Percentiles rank a stretch among this genome's conserved stretches.
phyloP scores from a whole-genome alignment of 164 flowering plant genomes.

The Protea cynaroides region DNA sequence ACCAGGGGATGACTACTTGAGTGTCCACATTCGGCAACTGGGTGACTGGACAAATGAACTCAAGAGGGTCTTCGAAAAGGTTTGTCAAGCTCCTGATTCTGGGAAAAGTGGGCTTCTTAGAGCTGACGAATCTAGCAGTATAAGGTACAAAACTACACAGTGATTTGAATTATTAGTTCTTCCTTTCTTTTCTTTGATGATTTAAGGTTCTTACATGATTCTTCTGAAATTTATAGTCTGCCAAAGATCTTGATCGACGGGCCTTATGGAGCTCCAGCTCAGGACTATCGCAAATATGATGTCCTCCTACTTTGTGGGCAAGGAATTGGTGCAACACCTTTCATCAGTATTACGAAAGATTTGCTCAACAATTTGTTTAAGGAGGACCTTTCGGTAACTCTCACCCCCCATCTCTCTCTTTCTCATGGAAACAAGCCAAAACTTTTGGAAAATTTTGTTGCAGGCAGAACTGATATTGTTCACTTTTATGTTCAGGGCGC shows the following conservation, averaged over 20 bases:
- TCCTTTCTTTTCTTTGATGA: background rate
- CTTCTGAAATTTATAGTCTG: slow-evolving; percentile 38
- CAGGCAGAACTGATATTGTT: slow-evolving; percentile 14
- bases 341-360: slow-evolving; percentile 91
- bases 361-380: slow-evolving; percentile 77
- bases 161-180: background rate
- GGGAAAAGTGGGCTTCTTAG: slow-evolving; percentile 91
- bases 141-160: slow-evolving; percentile 30
- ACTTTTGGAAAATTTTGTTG: background rate
- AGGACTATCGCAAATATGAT: slow-evolving; percentile 84
- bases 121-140: slow-evolving; percentile 83
- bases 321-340: slow-evolving; percentile 97
- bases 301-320: slow-evolving; percentile 84
- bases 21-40: slow-evolving; percentile 84
- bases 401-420: too few species aligned
- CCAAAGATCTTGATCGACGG: slow-evolving; percentile 93
- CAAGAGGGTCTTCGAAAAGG: slow-evolving; percentile 76
- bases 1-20: slow-evolving; percentile 87
- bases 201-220: background rate
- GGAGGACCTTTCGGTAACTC: slow-evolving; percentile 68
- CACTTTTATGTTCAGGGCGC: slow-evolving; percentile 27
- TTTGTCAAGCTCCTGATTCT: slow-evolving; percentile 67
- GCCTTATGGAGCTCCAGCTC: slow-evolving; percentile 97
- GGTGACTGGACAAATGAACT: slow-evolving; percentile 99
- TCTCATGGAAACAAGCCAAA: too few species aligned